phyloP scores from a whole-genome alignment of 1,284 basidiomycete species.

The Cystobasidium slooffiae region DNA sequence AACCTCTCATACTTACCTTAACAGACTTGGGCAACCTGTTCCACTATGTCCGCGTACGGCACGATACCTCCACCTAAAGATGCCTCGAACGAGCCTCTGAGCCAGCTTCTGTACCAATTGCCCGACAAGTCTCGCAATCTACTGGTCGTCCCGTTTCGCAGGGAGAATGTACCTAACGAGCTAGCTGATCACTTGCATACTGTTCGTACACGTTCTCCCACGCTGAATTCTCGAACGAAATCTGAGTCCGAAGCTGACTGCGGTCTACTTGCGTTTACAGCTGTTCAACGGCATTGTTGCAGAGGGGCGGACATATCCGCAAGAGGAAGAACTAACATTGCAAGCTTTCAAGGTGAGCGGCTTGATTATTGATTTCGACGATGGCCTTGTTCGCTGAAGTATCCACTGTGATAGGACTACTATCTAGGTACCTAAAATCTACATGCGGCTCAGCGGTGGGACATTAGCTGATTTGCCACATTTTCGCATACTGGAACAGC shows the following conservation, averaged over 20 bases:
- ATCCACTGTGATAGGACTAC: slow-evolving; percentile 68
- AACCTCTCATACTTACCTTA: background rate
- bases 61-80: slow-evolving; percentile 40
- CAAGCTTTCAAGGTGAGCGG: slow-evolving; percentile 47
- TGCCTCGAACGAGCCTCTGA: slow-evolving; percentile 48
- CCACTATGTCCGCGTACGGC: slow-evolving; percentile 50
- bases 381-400: background rate
- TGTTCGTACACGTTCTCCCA: slow-evolving; percentile 52
- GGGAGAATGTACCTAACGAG: slow-evolving; percentile 62
- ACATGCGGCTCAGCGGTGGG: background rate
- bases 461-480: slow-evolving; percentile 5
- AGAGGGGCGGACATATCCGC: slow-evolving; percentile 80
- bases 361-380: background rate
- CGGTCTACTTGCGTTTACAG: slow-evolving; percentile 58
- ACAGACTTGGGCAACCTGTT: background rate
- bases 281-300: slow-evolving; percentile 76
- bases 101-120: slow-evolving; percentile 62
- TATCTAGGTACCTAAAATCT: slow-evolving; percentile 65
- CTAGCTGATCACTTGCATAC: slow-evolving; percentile 56
- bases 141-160: slow-evolving; percentile 69
- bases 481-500: slow-evolving; percentile 7
- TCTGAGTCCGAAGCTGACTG: background rate
- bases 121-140: slow-evolving; percentile 65
- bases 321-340: slow-evolving; percentile 67
- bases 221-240: background rate